Evolutionary conservation across 2,329 filamentous ascomycete species (phyloP), one percentile per base, ranked within the genome.

Genomic region (Neophaeococcomyces aloes): DNA sequence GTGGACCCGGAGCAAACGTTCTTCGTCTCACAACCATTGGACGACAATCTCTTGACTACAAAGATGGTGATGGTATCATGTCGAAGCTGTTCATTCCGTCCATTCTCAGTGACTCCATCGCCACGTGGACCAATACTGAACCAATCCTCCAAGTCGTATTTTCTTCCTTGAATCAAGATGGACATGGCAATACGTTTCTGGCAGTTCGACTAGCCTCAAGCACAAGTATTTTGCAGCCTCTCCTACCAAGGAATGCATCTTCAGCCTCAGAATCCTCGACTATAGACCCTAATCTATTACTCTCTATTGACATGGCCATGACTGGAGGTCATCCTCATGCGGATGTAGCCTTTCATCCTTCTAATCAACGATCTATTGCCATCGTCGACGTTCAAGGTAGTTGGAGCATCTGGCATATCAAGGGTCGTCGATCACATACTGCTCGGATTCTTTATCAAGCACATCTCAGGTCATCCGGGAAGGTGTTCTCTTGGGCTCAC

Each of bases 311-410:
- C 4, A 19, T 13, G 6, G 21, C 39, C 4, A 7, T n/a, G 13
- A 74, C 68, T 2, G 71, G 68, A 8, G 68, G 65, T 1, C 55
- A 57, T 23, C 51, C 67, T 3, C 74, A 77, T 56, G 68, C 68
- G 1, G 68, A 78, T 57, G 64, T 79, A 8, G 57, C 67, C 5
- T 79, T 80, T 58, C 78, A 79, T 53, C 75, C 75, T 3, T 74
- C 70, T 63, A 73, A 74, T 55, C 66, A 71, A 45, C 65, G 66
- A n/a, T 71, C 76, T 53, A 57, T 79, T 45, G 76, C 65, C 2
- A 61, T 79, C 11, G 58, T 79, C 15, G 74, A 79, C 54, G 64
- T 66, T 34, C 52, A 57, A 23, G 74, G 74, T 1, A 61, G 61
- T 30, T 81, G 76, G 77, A 69, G 62, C 42, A 56, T 79, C 30